Conservation (phyloP, 169 alveolate species). For the Babesia bovis region DNA sequence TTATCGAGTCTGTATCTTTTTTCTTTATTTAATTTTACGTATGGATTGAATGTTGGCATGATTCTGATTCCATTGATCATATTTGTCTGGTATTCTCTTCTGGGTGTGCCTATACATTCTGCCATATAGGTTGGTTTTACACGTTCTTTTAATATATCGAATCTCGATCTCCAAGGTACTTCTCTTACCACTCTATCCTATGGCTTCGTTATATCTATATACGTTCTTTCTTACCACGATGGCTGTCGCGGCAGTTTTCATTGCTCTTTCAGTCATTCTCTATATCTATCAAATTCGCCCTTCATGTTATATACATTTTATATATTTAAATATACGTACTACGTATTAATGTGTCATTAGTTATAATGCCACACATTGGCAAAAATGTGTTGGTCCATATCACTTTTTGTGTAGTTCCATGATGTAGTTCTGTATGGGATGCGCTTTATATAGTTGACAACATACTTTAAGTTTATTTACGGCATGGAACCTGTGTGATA, state of each 20-base stretch:
- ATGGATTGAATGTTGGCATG: slow-evolving; percentile 85
- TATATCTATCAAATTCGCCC: not conserved
- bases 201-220: not conserved
- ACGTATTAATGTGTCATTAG: not conserved
- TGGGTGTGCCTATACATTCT: slow-evolving; percentile 85
- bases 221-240: not conserved
- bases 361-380: slow-evolving; percentile 20
- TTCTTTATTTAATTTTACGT: slow-evolving; percentile 78
- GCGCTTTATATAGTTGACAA: not conserved
- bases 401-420: slow-evolving; percentile 12
- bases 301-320: not conserved
- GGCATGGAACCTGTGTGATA: slow-evolving; percentile 63
- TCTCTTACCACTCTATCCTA: slow-evolving; percentile 81
- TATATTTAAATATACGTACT: not conserved
- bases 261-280: not conserved
- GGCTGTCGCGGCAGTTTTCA: slow-evolving; percentile 24
- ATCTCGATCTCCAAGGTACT: slow-evolving; percentile 82
- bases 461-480: slow-evolving; percentile 47
- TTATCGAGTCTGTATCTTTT: slow-evolving; percentile 82
- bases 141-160: slow-evolving; percentile 71
- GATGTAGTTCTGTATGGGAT: slow-evolving; percentile 31
- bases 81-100: slow-evolving; percentile 81
- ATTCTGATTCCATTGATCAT: slow-evolving; percentile 81
- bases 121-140: slow-evolving; percentile 79
- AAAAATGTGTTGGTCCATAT: too few relatives aligned